Conservation (phyloP, 2,329 filamentous ascomycete genomes). For the Aureobasidium melanogenum region DNA sequence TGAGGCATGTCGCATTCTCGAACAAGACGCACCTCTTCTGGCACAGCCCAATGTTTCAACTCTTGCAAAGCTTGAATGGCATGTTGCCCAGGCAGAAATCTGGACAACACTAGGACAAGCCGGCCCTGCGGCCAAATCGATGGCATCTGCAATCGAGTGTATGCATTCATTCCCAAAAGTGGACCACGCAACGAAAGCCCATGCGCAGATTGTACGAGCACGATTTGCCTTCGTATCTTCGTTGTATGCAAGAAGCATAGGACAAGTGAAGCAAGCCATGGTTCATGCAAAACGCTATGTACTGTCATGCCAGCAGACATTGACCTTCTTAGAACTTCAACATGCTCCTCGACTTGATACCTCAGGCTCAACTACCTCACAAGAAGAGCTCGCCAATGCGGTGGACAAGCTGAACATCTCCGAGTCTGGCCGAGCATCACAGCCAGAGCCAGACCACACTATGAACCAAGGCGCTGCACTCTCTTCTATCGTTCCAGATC, state of each 20-base stretch:
- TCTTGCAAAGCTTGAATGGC: constrained; percentile 46
- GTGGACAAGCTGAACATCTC: not conserved
- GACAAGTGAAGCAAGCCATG: not conserved
- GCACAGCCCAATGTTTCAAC: constrained; percentile 32
- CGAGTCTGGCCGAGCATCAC: not conserved
- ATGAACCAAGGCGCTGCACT: not conserved
- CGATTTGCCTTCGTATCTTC: not conserved
- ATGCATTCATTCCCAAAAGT: not conserved
- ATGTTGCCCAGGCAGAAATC: not conserved
- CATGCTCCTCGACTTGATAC: not conserved
- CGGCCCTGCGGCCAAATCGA: not conserved
- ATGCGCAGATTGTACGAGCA: not conserved
- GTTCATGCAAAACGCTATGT: constrained; percentile 6
- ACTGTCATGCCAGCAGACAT: not conserved
- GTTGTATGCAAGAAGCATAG: not conserved
- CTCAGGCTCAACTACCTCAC: no score
- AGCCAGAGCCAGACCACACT: not conserved
- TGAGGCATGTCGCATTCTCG: constrained; percentile 49
- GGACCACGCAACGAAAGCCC: not conserved
- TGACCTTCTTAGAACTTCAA: constrained; percentile 21
- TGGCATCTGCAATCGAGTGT: not conserved
- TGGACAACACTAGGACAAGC: not conserved
- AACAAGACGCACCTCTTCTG: constrained; percentile 46
- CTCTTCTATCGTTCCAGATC: constrained; percentile 44
- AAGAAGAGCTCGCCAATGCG: not conserved